Conservation (phyloP, 371 early-diverging fungal genomes). For the Dinochytrium kinnereticum region DNA sequence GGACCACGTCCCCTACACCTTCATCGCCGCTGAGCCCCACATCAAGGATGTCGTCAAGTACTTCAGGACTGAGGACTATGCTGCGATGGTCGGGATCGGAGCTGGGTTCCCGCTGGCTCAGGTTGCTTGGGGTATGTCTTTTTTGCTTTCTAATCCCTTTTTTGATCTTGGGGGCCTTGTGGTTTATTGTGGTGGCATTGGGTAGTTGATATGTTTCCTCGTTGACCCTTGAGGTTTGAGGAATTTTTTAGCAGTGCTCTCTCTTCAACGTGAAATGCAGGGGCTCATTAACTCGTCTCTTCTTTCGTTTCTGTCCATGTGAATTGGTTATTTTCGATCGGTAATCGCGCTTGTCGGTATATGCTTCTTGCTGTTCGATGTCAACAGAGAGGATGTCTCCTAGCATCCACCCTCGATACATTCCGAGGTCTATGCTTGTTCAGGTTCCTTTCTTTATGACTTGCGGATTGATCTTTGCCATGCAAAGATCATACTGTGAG, state of each 20-base stretch:
- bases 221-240: too few relatives aligned
- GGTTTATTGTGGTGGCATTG: too few relatives aligned
- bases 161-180: too few relatives aligned
- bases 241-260: too few relatives aligned
- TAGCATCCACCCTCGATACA: conserved; percentile 45
- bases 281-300: too few relatives aligned
- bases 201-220: too few relatives aligned
- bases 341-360: too few relatives aligned
- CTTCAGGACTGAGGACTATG: conserved; percentile 84
- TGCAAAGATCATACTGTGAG: conserved; percentile 44
- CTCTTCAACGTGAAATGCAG: too few relatives aligned
- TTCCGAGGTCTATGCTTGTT: conserved; percentile 49
- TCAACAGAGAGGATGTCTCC: conserved; percentile 49
- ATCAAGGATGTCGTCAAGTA: conserved; percentile 86
- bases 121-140: conserved; percentile 79
- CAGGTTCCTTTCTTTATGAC: conserved; percentile 53
- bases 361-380: neutral
- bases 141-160: too few relatives aligned
- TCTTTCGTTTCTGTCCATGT: too few relatives aligned
- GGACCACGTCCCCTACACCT: conserved; percentile 53
- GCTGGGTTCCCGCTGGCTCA: conserved; percentile 77
- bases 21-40: conserved; percentile 61
- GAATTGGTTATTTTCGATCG: too few relatives aligned
- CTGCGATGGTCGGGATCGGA: conserved; percentile 69
- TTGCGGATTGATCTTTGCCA: conserved; percentile 49